Base-by-base conservation (phyloP, 306 rosid species). In the Morella rubra region DNA sequence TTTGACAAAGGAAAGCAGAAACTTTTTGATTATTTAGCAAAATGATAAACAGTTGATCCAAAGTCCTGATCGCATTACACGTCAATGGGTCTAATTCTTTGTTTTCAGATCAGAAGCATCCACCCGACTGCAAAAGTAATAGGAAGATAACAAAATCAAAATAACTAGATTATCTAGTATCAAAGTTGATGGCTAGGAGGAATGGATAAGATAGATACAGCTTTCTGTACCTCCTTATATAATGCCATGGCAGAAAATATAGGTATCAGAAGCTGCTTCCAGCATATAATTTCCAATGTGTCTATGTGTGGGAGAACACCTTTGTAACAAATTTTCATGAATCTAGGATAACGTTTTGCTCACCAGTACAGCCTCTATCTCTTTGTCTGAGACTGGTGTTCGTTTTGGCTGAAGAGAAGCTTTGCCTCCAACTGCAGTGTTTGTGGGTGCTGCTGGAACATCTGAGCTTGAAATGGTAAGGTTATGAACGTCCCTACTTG, bases 341-440 rank as follows among this genome's bases (percentile, higher is more conserved):
- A 8, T 41, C 53, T 5, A 65, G 12, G 22, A 65, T 27, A 27
- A 27, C 1, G 32, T 65, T 41, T 65, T 16, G 53, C 83, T 78
- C 58, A 75, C 86, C 46, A 75, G 44, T 24, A 79, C 45, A 11
- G 83, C 81, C 68, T 83, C 83, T 41, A 83, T 75, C 66, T 83
- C 86, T 16, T 59, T 71, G 50, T 81, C 75, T 14, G 78, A 37
- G 78, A 75, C 47, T 2, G 78, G 81, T 24, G 78, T 78, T 5
- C 83, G 75, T 71, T 62, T 77, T 3, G 86, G 83, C 75, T 83
- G 86, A 71, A 75, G 81, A 37, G 83, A 45, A 52, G 86, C 81
- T 55, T 75, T 79, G 67, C 86, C 83, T 64, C 81, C 86, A 12
- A 42, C 74, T 0, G 71, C 80, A 1, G 53, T 74, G 73, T 81